These are phyloP conservation scores for Ogataea hybrid DNA, from an alignment of 1,139 yeast species.

Conservation along the genomic window DNA sequence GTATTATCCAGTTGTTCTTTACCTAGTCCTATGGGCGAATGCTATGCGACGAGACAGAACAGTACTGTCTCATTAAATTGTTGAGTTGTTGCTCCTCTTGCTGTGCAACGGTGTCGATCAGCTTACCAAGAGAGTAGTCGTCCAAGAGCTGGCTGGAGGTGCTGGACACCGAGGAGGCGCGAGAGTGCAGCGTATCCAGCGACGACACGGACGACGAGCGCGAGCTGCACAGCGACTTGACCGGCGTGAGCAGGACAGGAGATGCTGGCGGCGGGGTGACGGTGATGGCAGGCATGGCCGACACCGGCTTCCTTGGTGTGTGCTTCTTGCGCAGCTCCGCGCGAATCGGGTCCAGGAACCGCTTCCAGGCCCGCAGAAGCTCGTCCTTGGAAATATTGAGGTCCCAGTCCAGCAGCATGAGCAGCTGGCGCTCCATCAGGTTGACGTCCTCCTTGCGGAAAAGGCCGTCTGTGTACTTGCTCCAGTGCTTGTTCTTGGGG, in stretches of 20 bases:
- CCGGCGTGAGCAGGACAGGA: no score
- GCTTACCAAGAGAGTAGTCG: slow-evolving; percentile 20
- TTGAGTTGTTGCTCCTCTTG: slow-evolving; percentile 33
- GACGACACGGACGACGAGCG: slow-evolving; percentile 22
- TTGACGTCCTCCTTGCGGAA: slow-evolving; percentile 68
- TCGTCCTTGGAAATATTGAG: slow-evolving; percentile 55
- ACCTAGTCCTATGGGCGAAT: slow-evolving; percentile 1
- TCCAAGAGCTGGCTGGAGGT: slow-evolving; percentile 10
- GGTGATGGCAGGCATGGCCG: slow-evolving; percentile 7
- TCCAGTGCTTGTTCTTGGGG: slow-evolving; percentile 78
- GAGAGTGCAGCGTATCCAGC: slow-evolving; percentile 23
- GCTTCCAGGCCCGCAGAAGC: slow-evolving; percentile 45
- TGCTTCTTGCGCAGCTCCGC: slow-evolving; percentile 46
- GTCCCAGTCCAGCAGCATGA: slow-evolving; percentile 70
- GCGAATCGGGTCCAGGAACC: slow-evolving; percentile 63
- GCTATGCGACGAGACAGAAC: slow-evolving; percentile 15
- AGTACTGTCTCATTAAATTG: slow-evolving; percentile 32
- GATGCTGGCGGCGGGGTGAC: slow-evolving; percentile 3
- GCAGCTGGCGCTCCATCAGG: slow-evolving; percentile 75
- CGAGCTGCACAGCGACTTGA: slow-evolving; percentile 12
- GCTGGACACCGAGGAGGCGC: slow-evolving; percentile 28
- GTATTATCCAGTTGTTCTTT: not conserved
- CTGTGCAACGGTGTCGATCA: slow-evolving; percentile 31
- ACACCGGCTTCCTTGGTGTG: slow-evolving; percentile 28
- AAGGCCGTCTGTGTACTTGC: slow-evolving; percentile 70